phyloP scores from a whole-genome alignment of 2,329 filamentous ascomycete genomes.

The Moelleriella libera region DNA sequence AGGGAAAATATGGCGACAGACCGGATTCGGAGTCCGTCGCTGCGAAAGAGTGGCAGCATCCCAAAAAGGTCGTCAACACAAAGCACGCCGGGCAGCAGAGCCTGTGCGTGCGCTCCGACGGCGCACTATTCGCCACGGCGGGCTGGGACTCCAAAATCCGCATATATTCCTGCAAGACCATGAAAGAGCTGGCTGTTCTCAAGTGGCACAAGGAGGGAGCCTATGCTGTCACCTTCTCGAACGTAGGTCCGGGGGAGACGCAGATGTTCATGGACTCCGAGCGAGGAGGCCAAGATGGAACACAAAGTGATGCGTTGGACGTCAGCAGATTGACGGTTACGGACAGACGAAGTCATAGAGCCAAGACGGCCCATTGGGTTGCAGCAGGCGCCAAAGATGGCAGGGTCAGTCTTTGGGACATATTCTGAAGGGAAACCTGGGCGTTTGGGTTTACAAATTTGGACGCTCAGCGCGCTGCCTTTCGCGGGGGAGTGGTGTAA shows the following conservation, averaged over 20 bases:
- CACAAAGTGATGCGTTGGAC: not conserved
- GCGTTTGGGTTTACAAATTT: not conserved
- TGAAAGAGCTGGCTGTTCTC: slow-evolving; percentile 80
- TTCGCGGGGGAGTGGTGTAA: too few relatives aligned
- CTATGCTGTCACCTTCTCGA: slow-evolving; percentile 64
- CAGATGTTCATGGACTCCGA: not conserved
- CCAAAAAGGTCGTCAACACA: slow-evolving; percentile 54
- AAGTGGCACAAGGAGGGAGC: slow-evolving; percentile 91
- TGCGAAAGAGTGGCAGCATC: slow-evolving; percentile 23
- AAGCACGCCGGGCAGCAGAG: slow-evolving; percentile 86
- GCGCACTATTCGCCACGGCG: slow-evolving; percentile 72
- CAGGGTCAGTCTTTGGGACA: slow-evolving; percentile 89
- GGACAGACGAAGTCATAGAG: slow-evolving; percentile 47
- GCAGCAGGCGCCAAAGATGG: slow-evolving; percentile 88
- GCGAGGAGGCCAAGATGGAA: not conserved
- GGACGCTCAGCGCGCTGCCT: not conserved
- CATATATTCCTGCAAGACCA: slow-evolving; percentile 65
- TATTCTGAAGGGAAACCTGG: slow-evolving; percentile 43
- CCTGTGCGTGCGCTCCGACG: slow-evolving; percentile 63
- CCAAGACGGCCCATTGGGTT: slow-evolving; percentile 70
- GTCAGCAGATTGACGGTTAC: slow-evolving; percentile 29
- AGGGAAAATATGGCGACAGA: slow-evolving; percentile 1
- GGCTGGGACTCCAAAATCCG: slow-evolving; percentile 80
- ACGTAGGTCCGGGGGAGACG: slow-evolving; percentile 13
- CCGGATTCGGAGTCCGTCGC: slow-evolving; percentile 3